A percentile compares a stretch with the other conserved stretches of the same genome.
phyloP scores from a whole-genome alignment of 2,329 filamentous ascomycete species.

The Pleoardoris graminearum region DNA sequence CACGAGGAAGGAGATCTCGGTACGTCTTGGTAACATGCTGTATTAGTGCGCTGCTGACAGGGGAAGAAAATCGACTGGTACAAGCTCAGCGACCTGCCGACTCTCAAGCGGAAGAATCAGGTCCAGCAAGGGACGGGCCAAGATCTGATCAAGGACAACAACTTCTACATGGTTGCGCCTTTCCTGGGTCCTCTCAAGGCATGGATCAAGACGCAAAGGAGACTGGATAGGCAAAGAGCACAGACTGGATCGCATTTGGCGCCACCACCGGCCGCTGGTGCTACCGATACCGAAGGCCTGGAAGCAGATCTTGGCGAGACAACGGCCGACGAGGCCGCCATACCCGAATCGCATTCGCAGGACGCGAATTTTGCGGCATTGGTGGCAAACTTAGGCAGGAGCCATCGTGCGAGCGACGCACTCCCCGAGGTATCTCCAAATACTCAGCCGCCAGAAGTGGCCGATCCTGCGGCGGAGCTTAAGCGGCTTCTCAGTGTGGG shows the following conservation, averaged over 20 bases:
- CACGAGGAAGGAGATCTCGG: conserved; percentile 93
- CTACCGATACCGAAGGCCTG: conserved; percentile 38
- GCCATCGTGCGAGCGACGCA: conserved; percentile 30
- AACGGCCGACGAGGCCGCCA: conserved; percentile 27
- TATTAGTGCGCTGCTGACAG: conserved; percentile 8
- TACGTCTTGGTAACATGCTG: conserved; percentile 12
- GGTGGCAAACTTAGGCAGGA: conserved; percentile 34
- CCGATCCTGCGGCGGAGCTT: conserved; percentile 56
- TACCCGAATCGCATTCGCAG: conserved; percentile 13
- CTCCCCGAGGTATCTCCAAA: conserved; percentile 37
- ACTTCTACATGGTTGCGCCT: conserved; percentile 97
- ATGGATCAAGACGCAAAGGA: conserved; percentile 86
- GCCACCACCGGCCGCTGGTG: conserved; percentile 21
- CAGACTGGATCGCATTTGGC: conserved; percentile 22
- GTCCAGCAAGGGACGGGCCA: conserved; percentile 60
- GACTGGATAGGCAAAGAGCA: conserved; percentile 62
- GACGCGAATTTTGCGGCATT: conserved; percentile 37
- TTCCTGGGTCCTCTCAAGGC: conserved; percentile 84
- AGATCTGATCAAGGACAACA: conserved; percentile 69
- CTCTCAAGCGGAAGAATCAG: conserved; percentile 68
- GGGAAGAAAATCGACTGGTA: conserved; percentile 84
- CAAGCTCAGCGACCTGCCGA: conserved; percentile 83
- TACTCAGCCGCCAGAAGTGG: conserved; percentile 23
- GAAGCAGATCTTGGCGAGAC: conserved; percentile 33
- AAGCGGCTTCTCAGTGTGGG: conserved; percentile 55